Base-by-base conservation (phyloP, 768 basidiomycete genomes). In the Butyriboletus loyo region DNA sequence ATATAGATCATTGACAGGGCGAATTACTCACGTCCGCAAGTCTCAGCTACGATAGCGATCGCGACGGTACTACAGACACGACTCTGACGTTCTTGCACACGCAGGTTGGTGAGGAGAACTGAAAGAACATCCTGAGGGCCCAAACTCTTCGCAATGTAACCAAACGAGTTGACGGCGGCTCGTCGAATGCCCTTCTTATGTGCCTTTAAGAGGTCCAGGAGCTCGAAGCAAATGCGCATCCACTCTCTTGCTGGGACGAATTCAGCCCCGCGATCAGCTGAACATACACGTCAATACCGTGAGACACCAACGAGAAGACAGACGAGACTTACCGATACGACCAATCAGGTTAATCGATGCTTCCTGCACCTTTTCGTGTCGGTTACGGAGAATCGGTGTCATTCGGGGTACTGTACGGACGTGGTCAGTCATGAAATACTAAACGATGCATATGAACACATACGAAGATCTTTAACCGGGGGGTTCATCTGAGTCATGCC, bases 401-500 rank as follows among this genome's bases (percentile, higher is more conserved):
- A 99, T 98, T 52, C 97, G 92, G 22, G 97, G 97, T 35, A 99
- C 93, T 98, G 66, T 1, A 47, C 35, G 51, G 11, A 52, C 28
- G 43, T 14, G 53, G 42, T 56, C 41, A 50, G 45, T 58, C 24
- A 15, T 4, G 0, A 7, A 27, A 34, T 8, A 27, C 14, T 27
- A 37, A 41, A 22, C 19, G 31, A 37, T 24, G 36, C 21, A 53
- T 22, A 0, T 9, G 37, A 53, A 47, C 11, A 86, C 95, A 83
- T 71, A 97, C 95, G 69, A 52, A 99, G 85, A 80, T 99, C 97
- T 72, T 99, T 99, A 25, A 99, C 95, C 0, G 97, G 97, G 14
- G 97, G 97, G 69, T 97, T 98, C 97, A 99, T 99, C 70, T 98
- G 93, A 10, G 97, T 97, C 97, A 98, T 99, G 73, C 97, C 97